Percentiles rank a stretch among this genome's conserved stretches.
These are phyloP conservation scores for Ceratocystiopsis sp. DNA, from an alignment of 2,329 filamentous ascomycete species.

Conservation along the genomic window DNA sequence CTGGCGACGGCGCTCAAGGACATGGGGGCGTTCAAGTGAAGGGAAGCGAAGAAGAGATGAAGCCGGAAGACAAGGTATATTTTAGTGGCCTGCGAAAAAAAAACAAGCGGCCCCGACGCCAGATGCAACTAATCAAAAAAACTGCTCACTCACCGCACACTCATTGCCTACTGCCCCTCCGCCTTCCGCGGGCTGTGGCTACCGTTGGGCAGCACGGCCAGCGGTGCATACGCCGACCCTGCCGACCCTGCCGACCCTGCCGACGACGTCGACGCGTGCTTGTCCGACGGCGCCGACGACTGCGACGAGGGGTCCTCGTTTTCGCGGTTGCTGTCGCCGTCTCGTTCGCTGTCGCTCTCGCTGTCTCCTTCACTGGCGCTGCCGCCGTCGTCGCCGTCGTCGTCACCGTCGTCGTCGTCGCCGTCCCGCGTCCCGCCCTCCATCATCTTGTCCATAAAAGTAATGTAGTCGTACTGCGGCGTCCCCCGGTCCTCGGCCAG, in stretches of 20 bases:
- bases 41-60: neutral
- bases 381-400: conserved; percentile 10
- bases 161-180: too few relatives aligned
- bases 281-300: neutral
- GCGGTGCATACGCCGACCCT: conserved; percentile 1
- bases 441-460: conserved; percentile 86
- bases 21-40: conserved; percentile 39
- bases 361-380: conserved; percentile 8
- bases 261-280: conserved; percentile 3
- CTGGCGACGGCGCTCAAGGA: conserved; percentile 49
- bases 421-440: conserved; percentile 3
- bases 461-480: conserved; percentile 89
- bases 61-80: neutral
- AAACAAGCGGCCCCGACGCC: neutral
- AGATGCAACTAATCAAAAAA: neutral
- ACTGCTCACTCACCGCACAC: conserved; percentile 1
- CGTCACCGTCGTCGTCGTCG: conserved; percentile 6
- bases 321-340: neutral
- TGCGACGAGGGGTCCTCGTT: neutral
- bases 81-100: too few relatives aligned
- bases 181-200: conserved; percentile 4
- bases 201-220: neutral
- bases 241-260: conserved; percentile 3
- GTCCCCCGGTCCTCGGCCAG: conserved; percentile 66
- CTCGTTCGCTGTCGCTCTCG: neutral